phyloP scores from a whole-genome alignment of 345 rosid species.

The Geranium brycei region DNA sequence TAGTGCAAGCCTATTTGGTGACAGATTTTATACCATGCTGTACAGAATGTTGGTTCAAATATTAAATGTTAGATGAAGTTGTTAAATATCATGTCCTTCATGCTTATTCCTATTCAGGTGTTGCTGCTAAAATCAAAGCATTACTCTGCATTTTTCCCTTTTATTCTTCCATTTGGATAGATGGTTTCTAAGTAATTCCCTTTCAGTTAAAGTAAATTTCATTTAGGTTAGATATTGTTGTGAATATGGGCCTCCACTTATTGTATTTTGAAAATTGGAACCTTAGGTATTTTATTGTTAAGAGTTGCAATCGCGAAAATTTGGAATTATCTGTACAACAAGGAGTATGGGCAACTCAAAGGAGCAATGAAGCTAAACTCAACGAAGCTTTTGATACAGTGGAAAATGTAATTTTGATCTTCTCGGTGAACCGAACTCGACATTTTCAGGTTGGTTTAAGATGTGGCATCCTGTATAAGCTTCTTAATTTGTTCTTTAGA shows the following conservation, averaged over 20 bases:
- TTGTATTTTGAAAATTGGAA: constrained; percentile 15
- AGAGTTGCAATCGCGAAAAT: constrained; percentile 94
- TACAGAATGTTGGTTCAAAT: background rate
- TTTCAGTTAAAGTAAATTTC: background rate
- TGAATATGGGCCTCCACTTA: constrained; percentile 11
- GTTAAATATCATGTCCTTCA: background rate
- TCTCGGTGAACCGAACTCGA: constrained; percentile 90
- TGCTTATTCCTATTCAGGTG: background rate
- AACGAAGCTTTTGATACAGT: constrained; percentile 91
- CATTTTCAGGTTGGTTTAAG: constrained; percentile 76
- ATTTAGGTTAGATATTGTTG: background rate
- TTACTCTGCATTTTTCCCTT: background rate
- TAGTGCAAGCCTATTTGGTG: background rate
- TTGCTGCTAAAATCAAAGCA: background rate
- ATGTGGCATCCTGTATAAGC: constrained; percentile 10
- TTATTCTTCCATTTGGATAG: background rate
- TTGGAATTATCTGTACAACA: constrained; percentile 95
- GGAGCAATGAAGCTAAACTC: constrained; percentile 95
- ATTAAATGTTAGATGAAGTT: background rate
- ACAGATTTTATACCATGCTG: background rate
- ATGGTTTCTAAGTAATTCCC: background rate
- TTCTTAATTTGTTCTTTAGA: constrained; percentile 6
- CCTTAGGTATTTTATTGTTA: constrained; percentile 88
- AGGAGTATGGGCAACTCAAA: constrained; percentile 99
- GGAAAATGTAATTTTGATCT: constrained; percentile 82